A percentile compares a stretch with the other conserved stretches of the same genome.
These are phyloP conservation scores for Exophiala alcalophila DNA, from an alignment of 2,329 filamentous ascomycete genomes.

Conservation along the genomic window DNA sequence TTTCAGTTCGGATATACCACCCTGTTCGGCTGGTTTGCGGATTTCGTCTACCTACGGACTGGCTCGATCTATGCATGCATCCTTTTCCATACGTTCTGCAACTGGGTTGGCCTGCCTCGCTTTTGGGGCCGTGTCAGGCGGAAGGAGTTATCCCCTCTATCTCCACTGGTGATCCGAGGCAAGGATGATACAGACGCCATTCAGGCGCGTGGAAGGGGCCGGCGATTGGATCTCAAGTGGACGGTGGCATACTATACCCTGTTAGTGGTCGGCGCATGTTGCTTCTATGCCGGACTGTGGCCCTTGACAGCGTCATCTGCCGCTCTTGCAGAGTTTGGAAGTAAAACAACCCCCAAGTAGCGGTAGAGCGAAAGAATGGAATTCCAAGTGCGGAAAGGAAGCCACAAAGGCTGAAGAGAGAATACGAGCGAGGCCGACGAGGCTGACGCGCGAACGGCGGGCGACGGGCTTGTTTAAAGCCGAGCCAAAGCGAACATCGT, in stretches of 20 bases:
- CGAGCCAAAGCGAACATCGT: no score
- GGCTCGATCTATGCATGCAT: slow-evolving; percentile 76
- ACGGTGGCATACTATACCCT: slow-evolving; percentile 76
- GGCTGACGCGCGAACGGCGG: no score
- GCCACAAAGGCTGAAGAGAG: no score
- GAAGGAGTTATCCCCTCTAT: slow-evolving; percentile 36
- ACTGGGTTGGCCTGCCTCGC: slow-evolving; percentile 82
- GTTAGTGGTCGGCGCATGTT: slow-evolving; percentile 66
- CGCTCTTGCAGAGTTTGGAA: slow-evolving; percentile 34
- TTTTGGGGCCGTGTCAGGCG: slow-evolving; percentile 74
- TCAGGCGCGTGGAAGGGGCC: slow-evolving; percentile 30
- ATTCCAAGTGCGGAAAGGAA: no score
- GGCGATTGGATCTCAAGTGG: slow-evolving; percentile 54
- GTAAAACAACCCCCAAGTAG: no score
- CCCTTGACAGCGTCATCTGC: slow-evolving; percentile 60
- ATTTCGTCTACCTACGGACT: slow-evolving; percentile 82
- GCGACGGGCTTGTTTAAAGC: no score
- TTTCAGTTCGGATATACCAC: slow-evolving; percentile 90
- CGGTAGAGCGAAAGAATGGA: no score
- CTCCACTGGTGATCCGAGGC: slow-evolving; percentile 33
- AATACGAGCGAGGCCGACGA: not conserved
- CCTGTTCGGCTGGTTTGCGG: slow-evolving; percentile 88
- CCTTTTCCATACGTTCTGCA: slow-evolving; percentile 82
- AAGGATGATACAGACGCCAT: slow-evolving; percentile 38
- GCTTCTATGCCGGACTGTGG: slow-evolving; percentile 71